Conservation (phyloP, 352 stramenopile species). For the Phytophthora boehmeriae region DNA sequence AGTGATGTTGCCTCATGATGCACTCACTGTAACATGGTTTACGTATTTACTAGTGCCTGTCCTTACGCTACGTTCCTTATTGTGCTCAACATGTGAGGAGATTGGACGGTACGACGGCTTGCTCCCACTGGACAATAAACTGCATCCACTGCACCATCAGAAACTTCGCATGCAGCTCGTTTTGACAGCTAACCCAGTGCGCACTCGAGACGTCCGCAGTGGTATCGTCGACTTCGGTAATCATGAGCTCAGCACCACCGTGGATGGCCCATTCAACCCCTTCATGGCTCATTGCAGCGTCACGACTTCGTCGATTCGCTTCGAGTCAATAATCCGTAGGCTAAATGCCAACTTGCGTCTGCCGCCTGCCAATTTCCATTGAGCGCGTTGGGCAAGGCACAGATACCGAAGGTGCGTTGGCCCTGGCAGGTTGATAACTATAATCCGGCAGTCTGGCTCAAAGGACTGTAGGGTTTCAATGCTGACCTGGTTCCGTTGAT, state of each 20-base stretch:
- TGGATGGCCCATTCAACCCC: constrained; percentile 25
- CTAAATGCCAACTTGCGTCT: neutral
- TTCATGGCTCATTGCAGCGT: constrained; percentile 6
- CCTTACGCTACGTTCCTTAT: no score
- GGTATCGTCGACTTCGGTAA: constrained; percentile 20
- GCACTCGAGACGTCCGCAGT: constrained; percentile 26
- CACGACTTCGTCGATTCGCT: constrained; percentile 17
- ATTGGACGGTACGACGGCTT: neutral
- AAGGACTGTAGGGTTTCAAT: neutral
- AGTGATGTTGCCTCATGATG: no score
- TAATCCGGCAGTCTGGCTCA: neutral
- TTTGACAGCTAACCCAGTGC: constrained; percentile 25
- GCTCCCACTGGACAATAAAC: constrained; percentile 22
- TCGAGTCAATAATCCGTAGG: constrained; percentile 11
- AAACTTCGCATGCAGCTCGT: constrained; percentile 38
- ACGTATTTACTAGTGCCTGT: no score
- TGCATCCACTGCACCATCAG: constrained; percentile 42
- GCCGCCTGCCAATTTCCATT: no score
- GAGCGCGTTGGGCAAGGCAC: no score
- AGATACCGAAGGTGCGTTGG: neutral
- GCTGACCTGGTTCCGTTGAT: no score
- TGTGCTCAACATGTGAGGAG: no score
- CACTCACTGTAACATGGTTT: no score
- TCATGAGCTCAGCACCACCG: constrained; percentile 21
- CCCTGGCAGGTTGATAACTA: constrained; percentile 2